Evolutionary conservation across 768 basidiomycete genomes (phyloP).

Genomic region (Boletellus ananas): DNA sequence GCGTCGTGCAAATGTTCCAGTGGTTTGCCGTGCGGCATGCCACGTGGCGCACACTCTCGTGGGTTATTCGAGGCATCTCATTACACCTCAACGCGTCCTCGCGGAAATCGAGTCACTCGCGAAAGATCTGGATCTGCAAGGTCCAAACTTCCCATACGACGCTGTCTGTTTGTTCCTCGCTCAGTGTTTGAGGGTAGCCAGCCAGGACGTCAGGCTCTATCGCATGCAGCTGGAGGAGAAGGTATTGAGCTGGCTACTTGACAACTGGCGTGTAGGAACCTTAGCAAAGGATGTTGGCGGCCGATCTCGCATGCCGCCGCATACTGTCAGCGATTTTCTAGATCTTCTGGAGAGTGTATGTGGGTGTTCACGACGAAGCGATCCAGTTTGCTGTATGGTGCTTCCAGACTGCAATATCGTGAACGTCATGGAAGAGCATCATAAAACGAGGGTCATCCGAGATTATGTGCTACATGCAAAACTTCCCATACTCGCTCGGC

Average conservation of each 20-base stretch:
- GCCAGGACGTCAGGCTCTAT: conserved; percentile 79
- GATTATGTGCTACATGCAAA: conserved; percentile 67
- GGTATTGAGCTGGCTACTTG: conserved; percentile 75
- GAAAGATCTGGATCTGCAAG: conserved; percentile 86
- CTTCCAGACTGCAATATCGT: conserved; percentile 71
- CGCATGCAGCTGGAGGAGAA: conserved; percentile 86
- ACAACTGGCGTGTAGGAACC: conserved; percentile 57
- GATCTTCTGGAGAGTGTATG: conserved; percentile 63
- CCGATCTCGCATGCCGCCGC: conserved; percentile 44
- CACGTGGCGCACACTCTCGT: conserved; percentile 62
- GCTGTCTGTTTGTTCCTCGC: conserved; percentile 84
- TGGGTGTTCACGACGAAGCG: conserved; percentile 44
- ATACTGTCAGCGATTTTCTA: conserved; percentile 59
- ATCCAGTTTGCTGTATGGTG: conserved; percentile 45
- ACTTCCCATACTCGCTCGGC: conserved; percentile 43
- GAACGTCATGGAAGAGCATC: conserved; percentile 56
- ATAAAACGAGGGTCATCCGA: conserved; percentile 54
- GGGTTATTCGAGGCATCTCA: conserved; percentile 35
- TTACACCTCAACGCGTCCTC: conserved; percentile 57
- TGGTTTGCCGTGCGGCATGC: conserved; percentile 76
- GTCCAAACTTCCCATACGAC: conserved; percentile 82
- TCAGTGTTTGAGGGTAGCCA: conserved; percentile 64
- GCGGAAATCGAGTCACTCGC: conserved; percentile 74
- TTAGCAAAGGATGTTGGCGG: conserved; percentile 36
- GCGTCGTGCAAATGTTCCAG: conserved; percentile 64